Evolutionary conservation across 257 asterid genomes (phyloP).

Genomic region (Agastache rugosa): DNA sequence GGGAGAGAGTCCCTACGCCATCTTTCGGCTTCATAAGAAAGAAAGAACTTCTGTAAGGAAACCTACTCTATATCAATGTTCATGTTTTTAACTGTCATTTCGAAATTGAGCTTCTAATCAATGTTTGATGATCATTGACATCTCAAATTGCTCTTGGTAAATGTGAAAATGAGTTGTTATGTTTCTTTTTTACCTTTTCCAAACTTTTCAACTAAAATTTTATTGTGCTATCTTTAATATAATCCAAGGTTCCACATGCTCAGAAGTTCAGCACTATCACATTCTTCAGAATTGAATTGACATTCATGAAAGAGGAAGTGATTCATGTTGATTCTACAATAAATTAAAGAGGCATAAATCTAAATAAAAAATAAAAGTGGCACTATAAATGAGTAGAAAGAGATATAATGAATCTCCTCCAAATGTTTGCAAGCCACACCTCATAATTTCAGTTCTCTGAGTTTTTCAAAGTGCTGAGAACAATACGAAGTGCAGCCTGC

Average conservation of each 20-base stretch:
- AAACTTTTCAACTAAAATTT: not conserved
- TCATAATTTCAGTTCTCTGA: too few relatives aligned
- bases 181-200: not conserved
- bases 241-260: not conserved
- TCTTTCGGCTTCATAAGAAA: constrained; percentile 17
- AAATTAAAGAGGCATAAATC: too few relatives aligned
- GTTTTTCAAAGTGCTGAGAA: too few relatives aligned
- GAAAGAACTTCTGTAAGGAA: constrained; percentile 13
- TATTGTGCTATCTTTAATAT: too few relatives aligned
- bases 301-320: not conserved
- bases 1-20: not conserved
- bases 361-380: too few relatives aligned
- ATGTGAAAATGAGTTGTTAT: not conserved
- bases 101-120: constrained; percentile 32
- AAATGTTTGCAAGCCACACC: too few relatives aligned
- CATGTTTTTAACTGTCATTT: constrained; percentile 10
- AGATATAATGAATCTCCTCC: too few relatives aligned
- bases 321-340: not conserved
- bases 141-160: not conserved
- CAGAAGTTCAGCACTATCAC: not conserved
- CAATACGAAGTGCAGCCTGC: too few relatives aligned
- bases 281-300: not conserved
- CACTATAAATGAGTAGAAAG: too few relatives aligned
- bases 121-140: constrained; percentile 13
- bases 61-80: constrained; percentile 7